Evolutionary conservation across 805 yeast species (phyloP), one percentile per base, ranked within the genome.

Genomic region (Clavispora fructus): DNA sequence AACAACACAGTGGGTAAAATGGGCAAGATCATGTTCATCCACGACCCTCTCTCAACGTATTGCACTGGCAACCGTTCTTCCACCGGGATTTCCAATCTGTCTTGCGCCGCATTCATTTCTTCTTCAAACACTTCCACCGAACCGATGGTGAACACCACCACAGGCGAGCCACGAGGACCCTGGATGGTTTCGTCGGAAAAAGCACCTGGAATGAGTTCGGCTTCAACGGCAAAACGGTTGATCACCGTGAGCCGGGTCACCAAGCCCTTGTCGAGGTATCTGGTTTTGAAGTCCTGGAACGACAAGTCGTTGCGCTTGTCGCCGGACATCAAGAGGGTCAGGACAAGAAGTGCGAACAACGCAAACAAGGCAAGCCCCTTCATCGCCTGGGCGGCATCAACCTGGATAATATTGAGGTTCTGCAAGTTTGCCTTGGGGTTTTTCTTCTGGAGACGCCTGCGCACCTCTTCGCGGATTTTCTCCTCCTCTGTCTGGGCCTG

Each of bases 61-160:
- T 78, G 67, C 27, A 91, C 84, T 5, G 97, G 96, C 44, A 90
- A 73, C 53, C 95, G 74, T 58, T 84, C 87, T 11, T 74, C 77
- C 26, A 80, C 67, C 0, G 91, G 82, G 45, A 88, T 82, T 13
- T 80, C 77, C 52, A 85, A 73, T 42, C 74, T 74, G 55, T 85
- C 85, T 66, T 90, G 96, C 11, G 84, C 75, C 39, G 74, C 75
- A 48, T 80, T 84, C 73, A 91, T 73, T 57, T 87, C 90, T 45
- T 87, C 87, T 67, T 91, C 97, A 59, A 91, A 87, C 19, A 80
- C 73, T 53, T 87, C 91, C 7, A 89, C 82, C 0, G 96, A 87
- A 4, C 97, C 97, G 57, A 91, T 88, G 12, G 95, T 85, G 69
- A 91, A 91, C 3, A 77, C 75, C 8, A 84, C 85, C 9, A 76